Evolutionary conservation across 1,284 basidiomycete genomes (phyloP).

Genomic region (Leccinum fuscescens): DNA sequence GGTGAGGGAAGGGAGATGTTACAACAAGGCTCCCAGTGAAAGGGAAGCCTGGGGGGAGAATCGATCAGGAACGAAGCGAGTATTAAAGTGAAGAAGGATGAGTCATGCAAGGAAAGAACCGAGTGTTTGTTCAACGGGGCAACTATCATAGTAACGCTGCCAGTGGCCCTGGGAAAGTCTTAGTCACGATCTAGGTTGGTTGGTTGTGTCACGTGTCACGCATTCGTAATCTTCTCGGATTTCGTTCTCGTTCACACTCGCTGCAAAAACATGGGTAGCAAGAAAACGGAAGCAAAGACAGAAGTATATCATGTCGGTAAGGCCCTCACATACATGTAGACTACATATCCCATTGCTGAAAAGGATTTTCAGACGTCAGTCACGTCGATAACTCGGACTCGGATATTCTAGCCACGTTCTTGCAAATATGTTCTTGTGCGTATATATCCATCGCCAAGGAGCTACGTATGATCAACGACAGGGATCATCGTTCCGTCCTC

Average conservation of each 20-base stretch:
- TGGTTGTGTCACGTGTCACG: slow-evolving; percentile 16
- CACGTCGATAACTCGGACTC: slow-evolving; percentile 36
- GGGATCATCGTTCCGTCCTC: not conserved
- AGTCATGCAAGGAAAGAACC: too few relatives aligned
- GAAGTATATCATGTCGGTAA: slow-evolving; percentile 54
- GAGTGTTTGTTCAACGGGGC: slow-evolving; percentile 50
- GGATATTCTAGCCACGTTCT: not conserved
- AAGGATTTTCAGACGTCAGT: slow-evolving; percentile 46
- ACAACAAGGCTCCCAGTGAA: slow-evolving; percentile 76
- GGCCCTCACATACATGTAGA: slow-evolving; percentile 9
- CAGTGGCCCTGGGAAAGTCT: too few relatives aligned
- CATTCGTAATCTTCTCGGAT: slow-evolving; percentile 2
- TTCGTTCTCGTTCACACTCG: not conserved
- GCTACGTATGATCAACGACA: not conserved
- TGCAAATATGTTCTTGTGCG: not conserved
- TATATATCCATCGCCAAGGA: not conserved
- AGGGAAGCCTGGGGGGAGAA: slow-evolving; percentile 59
- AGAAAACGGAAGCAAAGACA: slow-evolving; percentile 27
- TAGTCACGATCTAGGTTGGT: too few relatives aligned
- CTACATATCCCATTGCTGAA: not conserved
- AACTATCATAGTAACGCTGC: too few relatives aligned
- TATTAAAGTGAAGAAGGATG: not conserved
- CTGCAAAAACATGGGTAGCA: slow-evolving; percentile 25
- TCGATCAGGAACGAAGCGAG: slow-evolving; percentile 10
- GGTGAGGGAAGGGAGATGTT: slow-evolving; percentile 65